phyloP scores from a whole-genome alignment of 1,284 basidiomycete species.

The Phellopilus nigrolimitatus region DNA sequence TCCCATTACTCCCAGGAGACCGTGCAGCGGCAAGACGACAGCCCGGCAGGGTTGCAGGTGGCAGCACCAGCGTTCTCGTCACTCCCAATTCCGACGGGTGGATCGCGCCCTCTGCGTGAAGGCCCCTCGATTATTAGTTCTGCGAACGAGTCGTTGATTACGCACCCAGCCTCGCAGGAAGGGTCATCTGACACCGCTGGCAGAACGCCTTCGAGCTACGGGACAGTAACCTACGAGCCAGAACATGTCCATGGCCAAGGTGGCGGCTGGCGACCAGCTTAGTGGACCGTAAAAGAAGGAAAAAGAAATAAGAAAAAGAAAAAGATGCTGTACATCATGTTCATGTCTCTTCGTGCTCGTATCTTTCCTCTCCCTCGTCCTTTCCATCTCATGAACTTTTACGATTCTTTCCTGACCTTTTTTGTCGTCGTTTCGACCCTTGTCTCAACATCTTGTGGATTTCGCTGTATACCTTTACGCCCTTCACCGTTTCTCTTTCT shows the following conservation, averaged over 20 bases:
- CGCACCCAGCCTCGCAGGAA: slow-evolving; percentile 8
- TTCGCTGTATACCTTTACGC: background rate
- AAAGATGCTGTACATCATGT: background rate
- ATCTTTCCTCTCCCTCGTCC: background rate
- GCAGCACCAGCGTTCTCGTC: background rate
- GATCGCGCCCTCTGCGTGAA: slow-evolving; percentile 3
- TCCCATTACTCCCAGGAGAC: slow-evolving; percentile 6
- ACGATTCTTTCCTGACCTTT: background rate
- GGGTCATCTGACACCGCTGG: slow-evolving; percentile 6
- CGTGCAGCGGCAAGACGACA: background rate
- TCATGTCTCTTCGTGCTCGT: too few species aligned
- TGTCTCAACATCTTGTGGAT: background rate
- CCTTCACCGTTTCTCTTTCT: background rate
- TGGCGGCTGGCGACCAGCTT: slow-evolving; percentile 10
- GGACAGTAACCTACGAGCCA: slow-evolving; percentile 10
- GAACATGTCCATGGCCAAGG: background rate
- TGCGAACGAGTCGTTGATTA: slow-evolving; percentile 16
- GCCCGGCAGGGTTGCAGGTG: background rate
- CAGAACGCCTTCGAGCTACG: slow-evolving; percentile 12
- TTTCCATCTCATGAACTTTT: background rate
- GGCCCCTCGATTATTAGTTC: slow-evolving; percentile 14
- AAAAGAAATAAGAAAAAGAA: background rate
- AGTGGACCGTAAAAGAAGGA: background rate
- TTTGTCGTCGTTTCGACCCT: background rate
- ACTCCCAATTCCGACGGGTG: slow-evolving; percentile 9